Base-by-base conservation (phyloP, 139 green algal species). In the Bryopsis sp. region DNA sequence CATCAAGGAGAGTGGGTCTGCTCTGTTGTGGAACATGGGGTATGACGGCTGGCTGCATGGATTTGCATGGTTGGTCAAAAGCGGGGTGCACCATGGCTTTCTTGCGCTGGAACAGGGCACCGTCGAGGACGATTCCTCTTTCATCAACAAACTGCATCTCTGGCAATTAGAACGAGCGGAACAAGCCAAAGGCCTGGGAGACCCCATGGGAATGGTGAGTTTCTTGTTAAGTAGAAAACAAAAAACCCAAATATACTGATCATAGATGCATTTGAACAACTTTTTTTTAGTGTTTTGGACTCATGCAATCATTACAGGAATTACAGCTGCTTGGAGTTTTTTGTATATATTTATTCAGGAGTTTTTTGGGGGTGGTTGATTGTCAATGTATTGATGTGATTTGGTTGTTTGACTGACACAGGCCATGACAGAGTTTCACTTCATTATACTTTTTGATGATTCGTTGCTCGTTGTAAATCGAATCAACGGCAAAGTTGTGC, bases 11-110 rank as follows among this genome's bases (percentile, higher is more conserved):
- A 47, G 28, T 47, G 59, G 59, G 7, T 67, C 59, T 26, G 28
- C 39, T 67, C 59, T 67, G 32, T 26, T n/a, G 7, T 26, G 39
- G 34, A 47, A 31, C 11, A 47, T 22, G 32, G 59, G 59, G 4
- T 29, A 29, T 11, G 59, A 67, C 19, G 59, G 59, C 33, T 67
- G 59, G 59, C 59, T 31, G 7, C 29, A 67, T 11, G 11, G 59
- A 24, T 67, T 67, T 67, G 59, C 59, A 47, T 67, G 59, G 59
- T 29, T 67, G 32, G 59, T 67, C 11, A 31, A 67, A 29, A 47
- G 11, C 6, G 59, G 59, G 28, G 59, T 67, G 31, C 43, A 67
- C 43, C 59, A 67, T 47, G 59, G 59, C 19, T 11, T 26, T 4
- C 31, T 67, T 4, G 43, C 39, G 39, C 7, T 67, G 59, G 33